Evolutionary conservation across 2,329 filamentous ascomycete species (phyloP), one percentile per base, ranked within the genome.

Genomic region (Thelonectria blattea): DNA sequence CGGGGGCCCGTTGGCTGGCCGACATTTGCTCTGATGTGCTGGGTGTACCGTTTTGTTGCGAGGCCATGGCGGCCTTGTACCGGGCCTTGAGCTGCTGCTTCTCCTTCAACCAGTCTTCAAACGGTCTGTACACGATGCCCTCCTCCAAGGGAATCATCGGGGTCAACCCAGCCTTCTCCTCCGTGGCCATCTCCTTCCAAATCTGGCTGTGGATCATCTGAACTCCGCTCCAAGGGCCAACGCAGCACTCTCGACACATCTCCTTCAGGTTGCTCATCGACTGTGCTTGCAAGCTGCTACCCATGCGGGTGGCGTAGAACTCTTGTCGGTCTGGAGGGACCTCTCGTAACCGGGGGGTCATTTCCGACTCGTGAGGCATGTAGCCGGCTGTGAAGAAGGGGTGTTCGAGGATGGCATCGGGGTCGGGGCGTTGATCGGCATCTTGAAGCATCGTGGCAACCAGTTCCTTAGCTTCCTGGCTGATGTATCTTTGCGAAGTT

Each of bases 361-460:
- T 88, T 64, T 89, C 86, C 43, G 80, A 76, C 17, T 83, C 72
- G 10, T 78, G 75, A 8, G 91, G 92, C 74, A 94, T 87, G 74
- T 89, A 92, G 14, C 91, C 91, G 30, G 88, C 83, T 53, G 85
- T 86, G 80, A 95, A 95, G 75, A 94, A 95, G 6, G 87, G 81
- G 71, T 95, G 91, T 66, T 91, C 86, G 42, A 94, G 88, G 69
- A 95, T 93, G 49, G 83, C 81, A 71, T 95, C 92, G 1, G 91
- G 90, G 52, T 88, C 87, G 2, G 91, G 91, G 63, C 91, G 85
- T 68, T 85, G 81, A 69, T 93, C 88, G 52, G 92, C 90, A 59
- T 92, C 88, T 65, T 91, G 85, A 22, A 95, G 82, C 78, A 95
- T 86, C 24, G 84, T 86, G 18, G 90, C 88, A 17, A 95, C 92